Evolutionary conservation across 2,329 filamentous ascomycete species (phyloP), one percentile per base, ranked within the genome.

Genomic region (Aspergillus niger): DNA sequence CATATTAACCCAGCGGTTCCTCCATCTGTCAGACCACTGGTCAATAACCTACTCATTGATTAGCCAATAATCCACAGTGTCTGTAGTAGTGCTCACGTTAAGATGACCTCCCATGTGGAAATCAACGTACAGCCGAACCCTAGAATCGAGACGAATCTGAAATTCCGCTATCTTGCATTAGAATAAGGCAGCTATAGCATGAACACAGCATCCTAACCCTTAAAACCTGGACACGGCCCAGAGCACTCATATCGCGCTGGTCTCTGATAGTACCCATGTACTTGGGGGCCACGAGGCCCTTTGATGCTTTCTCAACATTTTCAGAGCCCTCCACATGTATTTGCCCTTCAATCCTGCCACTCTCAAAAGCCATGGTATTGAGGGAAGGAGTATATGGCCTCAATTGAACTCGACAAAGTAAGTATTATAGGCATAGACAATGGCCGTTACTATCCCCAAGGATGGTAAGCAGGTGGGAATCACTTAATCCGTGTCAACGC

Each of bases 121-220:
- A 80, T 76, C 52, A 79, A 62, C 10, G 77, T 79, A 50, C 76
- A 78, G 15, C 72, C 76, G 62, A 81, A 81, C 11, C 78, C 79
- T 15, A 81, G 66, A 57, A 81, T 80, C 0, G 79, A 79, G 38
- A 80, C 65, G 59, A 79, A 80, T 24, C 72, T 71, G 69, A 81
- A 81, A 57, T 79, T 79, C 65, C 79, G 70, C 79, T 81, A 54
- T 36, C 57, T 22, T 53, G 43, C 20, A 52, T 59, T 22, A 63
- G 36, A 41, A 58, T 53, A 50, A 28, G 47, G 13, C 17, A 50
- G 43, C 24, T n/a, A 51, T 43, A 24, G 36, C n/a, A 24, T 30
- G 13, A 24, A 38, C 3, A 22, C 11, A 52, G 20, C 17, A 47
- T n/a, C 63, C 70, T 58, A 67, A 75, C 76, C 50, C 76, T 69